Evolutionary conservation across 495 filamentous ascomycete species (phyloP), one percentile per base, ranked within the genome.

Genomic region (Neurospora sp.): DNA sequence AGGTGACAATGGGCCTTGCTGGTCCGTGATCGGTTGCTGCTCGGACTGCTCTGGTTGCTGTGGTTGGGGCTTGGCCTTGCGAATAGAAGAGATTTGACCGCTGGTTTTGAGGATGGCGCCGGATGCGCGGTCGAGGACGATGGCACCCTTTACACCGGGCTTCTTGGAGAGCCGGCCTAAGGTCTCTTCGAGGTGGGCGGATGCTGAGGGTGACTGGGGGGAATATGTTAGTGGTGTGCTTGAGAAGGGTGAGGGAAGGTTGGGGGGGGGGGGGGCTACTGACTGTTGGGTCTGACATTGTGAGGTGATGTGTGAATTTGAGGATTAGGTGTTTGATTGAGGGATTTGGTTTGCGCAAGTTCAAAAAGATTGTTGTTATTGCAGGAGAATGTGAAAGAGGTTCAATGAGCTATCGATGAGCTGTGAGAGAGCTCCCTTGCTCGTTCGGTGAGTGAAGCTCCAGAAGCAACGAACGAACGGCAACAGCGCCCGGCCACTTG

Each of bases 71-170:
- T 82, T 82, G 8, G 80, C 71, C 35, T 81, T 82, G n/a, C 83
- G 81, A 69, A 84, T 80, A 6, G 84, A 79, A 8, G 85, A 82
- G 31, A 88, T 76, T 71, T 90, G 83, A 70, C 90, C 89, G 70
- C 84, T 87, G 5, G 86, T 87, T 76, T 88, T 88, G 69, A 92
- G 78, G 70, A 92, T 88, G 14, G 87, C 81, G n/a, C 88, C 90
- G 22, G 85, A 85, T 2, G 82, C 77, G 22, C 88, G 86, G 73
- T 90, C 88, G 8, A 92, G 77, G 44, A 89, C 85, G 7, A 92
- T 82, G 39, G 88, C 88, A 70, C 87, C 89, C 75, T 88, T 87
- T 39, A 92, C 90, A 47, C 89, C 90, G 7, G 89, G 83, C 69
- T 91, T 91, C 77, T 87, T 87, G 69, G 87, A 86, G 5, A 92